Evolutionary conservation across 768 basidiomycete genomes (phyloP).

Genomic region (Boletus rubropictus): DNA sequence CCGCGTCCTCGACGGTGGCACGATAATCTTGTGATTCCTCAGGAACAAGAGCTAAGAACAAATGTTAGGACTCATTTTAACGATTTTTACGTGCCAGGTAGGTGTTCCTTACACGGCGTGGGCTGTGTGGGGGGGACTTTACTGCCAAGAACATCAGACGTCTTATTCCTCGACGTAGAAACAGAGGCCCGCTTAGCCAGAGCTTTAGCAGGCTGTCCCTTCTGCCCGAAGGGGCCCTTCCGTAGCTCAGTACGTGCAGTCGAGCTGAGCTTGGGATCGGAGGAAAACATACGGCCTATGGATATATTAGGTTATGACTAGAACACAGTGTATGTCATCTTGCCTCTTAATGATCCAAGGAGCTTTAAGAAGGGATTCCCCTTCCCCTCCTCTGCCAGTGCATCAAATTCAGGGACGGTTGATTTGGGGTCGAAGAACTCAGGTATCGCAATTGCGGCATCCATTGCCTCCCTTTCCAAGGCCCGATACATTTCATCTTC

Average conservation of each 20-base stretch:
- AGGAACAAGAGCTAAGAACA: conserved; percentile 7
- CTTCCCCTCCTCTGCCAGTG: conserved; percentile 46
- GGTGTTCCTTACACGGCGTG: conserved; percentile 9
- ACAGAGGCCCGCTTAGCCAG: conserved; percentile 5
- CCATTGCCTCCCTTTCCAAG: conserved; percentile 67
- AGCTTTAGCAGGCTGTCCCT: conserved; percentile 10
- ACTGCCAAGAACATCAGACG: conserved; percentile 3
- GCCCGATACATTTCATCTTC: conserved; percentile 62
- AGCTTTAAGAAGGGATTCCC: conserved; percentile 77
- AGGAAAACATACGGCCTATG: conserved; percentile 60
- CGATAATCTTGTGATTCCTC: conserved; percentile 33
- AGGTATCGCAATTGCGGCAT: conserved; percentile 49
- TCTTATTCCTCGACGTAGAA: conserved; percentile 5
- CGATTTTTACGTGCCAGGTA: conserved; percentile 8
- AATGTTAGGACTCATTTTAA: neutral
- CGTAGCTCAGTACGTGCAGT: conserved; percentile 32
- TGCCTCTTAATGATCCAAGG: conserved; percentile 69
- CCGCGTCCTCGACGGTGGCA: conserved; percentile 65
- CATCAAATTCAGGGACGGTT: conserved; percentile 40
- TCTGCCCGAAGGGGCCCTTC: conserved; percentile 22
- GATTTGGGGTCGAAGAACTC: conserved; percentile 53
- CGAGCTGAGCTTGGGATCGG: conserved; percentile 41
- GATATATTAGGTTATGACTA: conserved; percentile 1
- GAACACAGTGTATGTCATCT: conserved; percentile 2
- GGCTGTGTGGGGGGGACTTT: conserved; percentile 9